phyloP scores from a whole-genome alignment of 1,284 basidiomycete genomes.

The Cryptococcus deneoformans region DNA sequence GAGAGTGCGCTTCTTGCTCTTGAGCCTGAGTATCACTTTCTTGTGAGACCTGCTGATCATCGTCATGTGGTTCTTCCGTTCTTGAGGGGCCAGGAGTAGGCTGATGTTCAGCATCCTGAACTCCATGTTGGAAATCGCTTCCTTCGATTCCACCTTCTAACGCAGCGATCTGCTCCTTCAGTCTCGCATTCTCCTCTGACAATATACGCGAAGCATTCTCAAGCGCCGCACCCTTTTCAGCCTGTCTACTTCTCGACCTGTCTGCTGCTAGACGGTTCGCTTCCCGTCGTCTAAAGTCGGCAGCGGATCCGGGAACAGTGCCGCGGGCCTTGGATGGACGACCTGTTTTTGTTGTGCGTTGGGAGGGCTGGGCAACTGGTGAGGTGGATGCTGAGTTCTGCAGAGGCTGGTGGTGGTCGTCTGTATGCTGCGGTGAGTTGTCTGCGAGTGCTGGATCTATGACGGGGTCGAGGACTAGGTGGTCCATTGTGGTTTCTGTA shows the following conservation, averaged over 20 bases:
- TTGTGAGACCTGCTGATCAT: neutral
- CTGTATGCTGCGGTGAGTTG: neutral
- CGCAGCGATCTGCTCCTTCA: constrained; percentile 36
- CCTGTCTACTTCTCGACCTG: constrained; percentile 36
- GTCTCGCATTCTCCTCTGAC: constrained; percentile 38
- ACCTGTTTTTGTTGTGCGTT: constrained; percentile 2
- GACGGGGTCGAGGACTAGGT: neutral
- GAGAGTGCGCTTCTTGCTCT: constrained; percentile 31
- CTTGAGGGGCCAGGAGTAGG: neutral
- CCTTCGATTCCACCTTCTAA: constrained; percentile 18
- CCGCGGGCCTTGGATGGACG: constrained; percentile 7
- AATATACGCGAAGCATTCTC: constrained; percentile 34
- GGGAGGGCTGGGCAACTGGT: neutral
- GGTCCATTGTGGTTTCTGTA: neutral
- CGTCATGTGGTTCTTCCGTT: neutral
- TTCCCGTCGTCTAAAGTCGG: constrained; percentile 40
- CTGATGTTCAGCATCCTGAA: neutral
- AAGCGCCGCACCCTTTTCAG: constrained; percentile 35
- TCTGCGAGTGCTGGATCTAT: neutral
- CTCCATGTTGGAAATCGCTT: neutral
- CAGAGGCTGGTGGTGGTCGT: neutral
- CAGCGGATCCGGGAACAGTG: constrained; percentile 20
- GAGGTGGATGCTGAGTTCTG: neutral
- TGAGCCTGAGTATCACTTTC: neutral
- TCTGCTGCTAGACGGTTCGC: constrained; percentile 49